Conservation (phyloP, 163 green algal genomes). For the Smithsoniella earleae region DNA sequence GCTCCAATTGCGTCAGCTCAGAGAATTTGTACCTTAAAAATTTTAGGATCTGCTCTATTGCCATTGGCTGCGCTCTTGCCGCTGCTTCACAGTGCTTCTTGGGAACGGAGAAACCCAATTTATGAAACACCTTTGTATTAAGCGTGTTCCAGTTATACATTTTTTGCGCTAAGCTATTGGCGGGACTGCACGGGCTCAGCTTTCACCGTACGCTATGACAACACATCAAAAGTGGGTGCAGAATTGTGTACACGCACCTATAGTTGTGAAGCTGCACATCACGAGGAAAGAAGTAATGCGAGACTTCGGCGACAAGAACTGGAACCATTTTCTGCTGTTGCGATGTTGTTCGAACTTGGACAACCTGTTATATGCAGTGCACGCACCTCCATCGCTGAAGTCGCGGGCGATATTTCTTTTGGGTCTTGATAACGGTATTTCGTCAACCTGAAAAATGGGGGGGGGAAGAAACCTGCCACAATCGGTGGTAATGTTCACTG, state of each 20-base stretch:
- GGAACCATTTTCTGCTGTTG: slow-evolving; percentile 32
- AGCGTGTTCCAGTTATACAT: slow-evolving; percentile 95
- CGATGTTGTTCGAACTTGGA: no score
- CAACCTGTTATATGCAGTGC: no score
- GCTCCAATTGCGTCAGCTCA: background rate
- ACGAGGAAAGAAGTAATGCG: slow-evolving; percentile 75
- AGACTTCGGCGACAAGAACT: slow-evolving; percentile 84
- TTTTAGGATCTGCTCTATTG: background rate
- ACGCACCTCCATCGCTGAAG: slow-evolving; percentile 83
- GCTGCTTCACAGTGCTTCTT: slow-evolving; percentile 36
- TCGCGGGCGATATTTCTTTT: slow-evolving; percentile 86
- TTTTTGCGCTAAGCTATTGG: slow-evolving; percentile 74
- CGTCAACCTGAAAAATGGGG: slow-evolving; percentile 75
- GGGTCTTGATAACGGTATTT: slow-evolving; percentile 77
- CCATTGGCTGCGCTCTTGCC: slow-evolving; percentile 36
- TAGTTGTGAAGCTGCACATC: slow-evolving; percentile 96
- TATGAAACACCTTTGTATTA: slow-evolving; percentile 79
- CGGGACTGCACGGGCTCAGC: slow-evolving; percentile 47
- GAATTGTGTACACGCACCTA: slow-evolving; percentile 43
- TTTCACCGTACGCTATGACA: no score
- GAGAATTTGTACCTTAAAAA: background rate
- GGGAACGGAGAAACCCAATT: slow-evolving; percentile 62
- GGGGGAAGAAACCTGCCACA: no score
- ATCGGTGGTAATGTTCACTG: no score
- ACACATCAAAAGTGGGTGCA: no score